Evolutionary conservation across 1,284 basidiomycete species (phyloP), one percentile per base, ranked within the genome.

Genomic region (Peniophora sp.): DNA sequence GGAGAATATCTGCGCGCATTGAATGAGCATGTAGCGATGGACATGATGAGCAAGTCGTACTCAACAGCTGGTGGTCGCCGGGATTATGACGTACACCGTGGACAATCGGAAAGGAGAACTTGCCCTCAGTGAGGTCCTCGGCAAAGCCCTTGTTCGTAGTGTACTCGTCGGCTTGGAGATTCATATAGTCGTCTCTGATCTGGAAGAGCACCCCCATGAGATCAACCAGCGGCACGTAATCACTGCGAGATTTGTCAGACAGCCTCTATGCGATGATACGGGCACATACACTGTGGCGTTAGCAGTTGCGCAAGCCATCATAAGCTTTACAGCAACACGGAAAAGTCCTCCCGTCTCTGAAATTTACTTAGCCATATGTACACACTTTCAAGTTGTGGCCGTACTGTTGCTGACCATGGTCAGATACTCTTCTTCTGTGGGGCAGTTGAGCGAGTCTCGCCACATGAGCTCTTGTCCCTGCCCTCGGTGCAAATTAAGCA

Each of bases 121-220:
- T 97, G 1, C 95, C 95, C 68, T 98, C 95, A 0, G 92, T 91
- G 6, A 98, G 73, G 61, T 97, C 95, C 68, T 98, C 95, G 5
- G 89, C 90, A 62, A 91, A 97, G 3, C 94, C 94, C 68, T 98
- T 98, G 70, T 96, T 94, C 34, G 81, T 76, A 2, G 85, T 77
- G 61, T 98, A 97, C 87, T 95, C 58, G 1, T 11, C 79, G 46
- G 88, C 92, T 60, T 95, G 87, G 27, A 99, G 72, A 64, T 99
- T 99, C 87, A 97, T 92, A 54, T 96, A 92, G 65, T 99, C 96
- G 64, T 99, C 97, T 22, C 95, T 75, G 57, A 99, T 97, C 66
- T 99, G 97, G 65, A 96, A 98, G 61, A 85, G 90, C 14, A 98
- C 81, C 1, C 96, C 93, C 56, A 99, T 89, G 11, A 98, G 77